Evolutionary conservation across 768 basidiomycete genomes (phyloP).

Genomic region (Boletus sp.): DNA sequence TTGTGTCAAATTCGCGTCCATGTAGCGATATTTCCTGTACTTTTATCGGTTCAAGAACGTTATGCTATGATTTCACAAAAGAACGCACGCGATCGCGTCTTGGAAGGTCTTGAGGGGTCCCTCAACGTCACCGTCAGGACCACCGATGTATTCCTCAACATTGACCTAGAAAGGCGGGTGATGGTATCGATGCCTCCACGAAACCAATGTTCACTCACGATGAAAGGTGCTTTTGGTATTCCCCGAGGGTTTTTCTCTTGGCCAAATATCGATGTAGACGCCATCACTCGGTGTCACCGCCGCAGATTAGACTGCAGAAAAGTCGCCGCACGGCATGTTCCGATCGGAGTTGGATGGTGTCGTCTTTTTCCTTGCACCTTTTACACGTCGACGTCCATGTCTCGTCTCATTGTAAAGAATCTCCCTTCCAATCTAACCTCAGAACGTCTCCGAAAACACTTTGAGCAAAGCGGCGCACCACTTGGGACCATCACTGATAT

Average conservation of each 20-base stretch:
- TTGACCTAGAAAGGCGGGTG: constrained; percentile 54
- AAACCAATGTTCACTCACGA: constrained; percentile 51
- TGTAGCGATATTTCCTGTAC: constrained; percentile 95
- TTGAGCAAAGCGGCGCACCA: constrained; percentile 58
- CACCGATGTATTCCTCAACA: constrained; percentile 83
- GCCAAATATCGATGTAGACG: constrained; percentile 29
- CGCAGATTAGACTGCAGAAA: background rate
- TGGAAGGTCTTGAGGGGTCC: constrained; percentile 76
- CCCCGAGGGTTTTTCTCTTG: constrained; percentile 79
- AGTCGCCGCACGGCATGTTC: constrained; percentile 14
- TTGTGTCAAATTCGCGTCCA: constrained; percentile 84
- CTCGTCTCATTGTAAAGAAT: constrained; percentile 81
- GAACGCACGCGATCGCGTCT: constrained; percentile 86
- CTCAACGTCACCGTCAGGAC: constrained; percentile 76
- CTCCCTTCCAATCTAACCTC: constrained; percentile 68
- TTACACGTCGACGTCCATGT: constrained; percentile 45
- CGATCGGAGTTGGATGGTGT: constrained; percentile 26
- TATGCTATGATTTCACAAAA: constrained; percentile 1
- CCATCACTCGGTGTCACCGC: constrained; percentile 11
- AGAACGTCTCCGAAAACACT: constrained; percentile 62
- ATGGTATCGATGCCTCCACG: background rate
- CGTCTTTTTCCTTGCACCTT: background rate
- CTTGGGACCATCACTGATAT: constrained; percentile 79
- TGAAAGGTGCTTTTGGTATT: constrained; percentile 93
- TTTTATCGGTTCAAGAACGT: constrained; percentile 19